Evolutionary conservation across 371 early-diverging fungal species (phyloP).

Genomic region (Rhizopus arrhizus): DNA sequence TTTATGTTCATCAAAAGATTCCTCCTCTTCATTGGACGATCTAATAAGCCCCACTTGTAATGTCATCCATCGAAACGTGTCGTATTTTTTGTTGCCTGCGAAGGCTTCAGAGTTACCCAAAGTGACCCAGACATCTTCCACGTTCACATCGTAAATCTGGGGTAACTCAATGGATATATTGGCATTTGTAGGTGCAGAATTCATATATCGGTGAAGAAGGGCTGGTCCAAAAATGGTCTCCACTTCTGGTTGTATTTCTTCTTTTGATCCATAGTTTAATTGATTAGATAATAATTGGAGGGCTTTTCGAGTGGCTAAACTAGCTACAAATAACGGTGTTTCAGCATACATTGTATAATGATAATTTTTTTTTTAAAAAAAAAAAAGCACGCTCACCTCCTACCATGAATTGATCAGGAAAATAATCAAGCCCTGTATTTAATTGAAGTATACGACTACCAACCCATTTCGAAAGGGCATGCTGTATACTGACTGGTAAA

Average conservation of each 20-base stretch:
- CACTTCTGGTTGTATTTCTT: conserved; percentile 26
- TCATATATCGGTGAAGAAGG: conserved; percentile 40
- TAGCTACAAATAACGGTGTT: conserved; percentile 29
- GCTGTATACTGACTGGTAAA: conserved; percentile 52
- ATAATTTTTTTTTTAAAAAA: background rate
- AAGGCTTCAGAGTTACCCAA: conserved; percentile 46
- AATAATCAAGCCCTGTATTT: conserved; percentile 57
- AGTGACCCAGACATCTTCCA: conserved; percentile 58
- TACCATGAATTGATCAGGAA: conserved; percentile 62
- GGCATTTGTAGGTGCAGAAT: conserved; percentile 27
- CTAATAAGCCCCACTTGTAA: conserved; percentile 32
- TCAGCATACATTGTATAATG: no score
- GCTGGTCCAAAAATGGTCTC: conserved; percentile 45
- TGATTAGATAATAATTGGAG: conserved; percentile 39
- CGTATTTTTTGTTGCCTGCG: conserved; percentile 28
- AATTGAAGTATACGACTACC: conserved; percentile 52
- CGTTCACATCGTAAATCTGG: conserved; percentile 54
- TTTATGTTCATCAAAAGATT: conserved; percentile 48
- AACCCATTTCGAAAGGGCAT: conserved; percentile 47
- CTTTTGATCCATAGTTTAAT: conserved; percentile 16
- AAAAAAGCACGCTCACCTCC: conserved; percentile 47
- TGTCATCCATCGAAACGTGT: conserved; percentile 50
- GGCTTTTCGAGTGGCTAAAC: conserved; percentile 51
- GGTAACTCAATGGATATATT: conserved; percentile 46
- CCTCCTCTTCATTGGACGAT: conserved; percentile 32